A percentile compares a stretch with the other conserved stretches of the same genome.
These are phyloP conservation scores for Calonectria hawksworthii DNA, from an alignment of 2,329 filamentous ascomycete species.

Conservation along the genomic window DNA sequence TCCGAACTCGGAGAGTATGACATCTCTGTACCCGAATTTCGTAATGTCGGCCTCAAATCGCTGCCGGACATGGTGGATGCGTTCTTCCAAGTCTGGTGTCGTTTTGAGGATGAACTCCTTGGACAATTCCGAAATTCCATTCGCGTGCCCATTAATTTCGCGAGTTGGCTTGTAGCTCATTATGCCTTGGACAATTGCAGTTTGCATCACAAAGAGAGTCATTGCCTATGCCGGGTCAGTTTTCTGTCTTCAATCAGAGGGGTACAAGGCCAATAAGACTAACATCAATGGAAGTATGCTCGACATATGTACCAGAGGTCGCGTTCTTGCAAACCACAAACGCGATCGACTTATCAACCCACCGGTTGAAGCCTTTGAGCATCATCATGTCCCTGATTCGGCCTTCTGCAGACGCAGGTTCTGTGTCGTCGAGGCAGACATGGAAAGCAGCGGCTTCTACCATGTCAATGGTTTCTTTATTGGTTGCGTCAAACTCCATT, in stretches of 20 bases:
- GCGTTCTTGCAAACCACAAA: slow-evolving; percentile 32
- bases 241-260: no score
- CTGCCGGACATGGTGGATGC: slow-evolving; percentile 23
- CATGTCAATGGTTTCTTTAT: slow-evolving; percentile 28
- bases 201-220: slow-evolving; percentile 31
- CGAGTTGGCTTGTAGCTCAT: slow-evolving; percentile 17
- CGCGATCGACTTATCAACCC: slow-evolving; percentile 31
- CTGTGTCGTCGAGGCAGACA: slow-evolving; percentile 30
- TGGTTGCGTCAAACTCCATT: slow-evolving; percentile 17
- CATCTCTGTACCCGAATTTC: slow-evolving; percentile 29
- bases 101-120: slow-evolving; percentile 28
- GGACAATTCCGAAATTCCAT: background rate
- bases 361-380: slow-evolving; percentile 30
- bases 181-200: slow-evolving; percentile 25
- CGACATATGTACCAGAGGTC: slow-evolving; percentile 30
- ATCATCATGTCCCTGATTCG: slow-evolving; percentile 31
- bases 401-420: slow-evolving; percentile 22
- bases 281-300: slow-evolving; percentile 32
- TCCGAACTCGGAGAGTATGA: slow-evolving; percentile 26
- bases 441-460: slow-evolving; percentile 31
- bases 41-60: slow-evolving; percentile 22
- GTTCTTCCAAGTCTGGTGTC: slow-evolving; percentile 22
- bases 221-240: slow-evolving; percentile 21
- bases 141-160: slow-evolving; percentile 19
- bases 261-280: no score